Conservation (phyloP, 2,329 filamentous ascomycete genomes). For the Cryphonectria nitschkei region DNA sequence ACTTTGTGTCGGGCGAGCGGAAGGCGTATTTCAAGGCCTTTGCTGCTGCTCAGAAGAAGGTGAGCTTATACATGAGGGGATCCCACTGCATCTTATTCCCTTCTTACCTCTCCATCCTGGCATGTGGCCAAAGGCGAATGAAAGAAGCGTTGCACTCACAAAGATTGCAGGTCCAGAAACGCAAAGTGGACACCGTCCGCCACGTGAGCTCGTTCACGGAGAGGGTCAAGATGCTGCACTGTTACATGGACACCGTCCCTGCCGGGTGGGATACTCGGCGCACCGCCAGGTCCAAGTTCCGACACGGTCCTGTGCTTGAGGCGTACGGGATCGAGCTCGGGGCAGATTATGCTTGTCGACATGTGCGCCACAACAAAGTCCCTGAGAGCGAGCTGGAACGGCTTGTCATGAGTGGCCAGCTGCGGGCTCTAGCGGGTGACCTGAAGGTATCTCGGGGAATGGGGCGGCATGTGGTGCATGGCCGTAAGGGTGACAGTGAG, state of each 20-base stretch:
- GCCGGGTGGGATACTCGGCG: neutral
- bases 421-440: neutral
- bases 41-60: constrained; percentile 5
- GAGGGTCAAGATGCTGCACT: constrained; percentile 6
- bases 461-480: neutral
- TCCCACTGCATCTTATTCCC: neutral
- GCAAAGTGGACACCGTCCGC: constrained; percentile 2
- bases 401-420: neutral
- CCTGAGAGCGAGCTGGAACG: neutral
- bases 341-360: neutral
- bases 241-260: constrained; percentile 5
- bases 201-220: neutral
- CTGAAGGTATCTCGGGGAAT: neutral
- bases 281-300: constrained; percentile 7
- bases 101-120: neutral
- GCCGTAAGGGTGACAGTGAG: too few relatives aligned
- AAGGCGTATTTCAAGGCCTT: constrained; percentile 5
- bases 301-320: neutral
- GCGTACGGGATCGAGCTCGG: constrained; percentile 7
- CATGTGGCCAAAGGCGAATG: neutral
- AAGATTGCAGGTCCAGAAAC: neutral
- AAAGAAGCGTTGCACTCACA: neutral
- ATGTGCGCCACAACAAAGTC: neutral
- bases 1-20: constrained; percentile 4
- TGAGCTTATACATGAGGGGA: neutral